Conservation (phyloP, 2,329 filamentous ascomycete species). For the Microdochium trichocladiopsis region DNA sequence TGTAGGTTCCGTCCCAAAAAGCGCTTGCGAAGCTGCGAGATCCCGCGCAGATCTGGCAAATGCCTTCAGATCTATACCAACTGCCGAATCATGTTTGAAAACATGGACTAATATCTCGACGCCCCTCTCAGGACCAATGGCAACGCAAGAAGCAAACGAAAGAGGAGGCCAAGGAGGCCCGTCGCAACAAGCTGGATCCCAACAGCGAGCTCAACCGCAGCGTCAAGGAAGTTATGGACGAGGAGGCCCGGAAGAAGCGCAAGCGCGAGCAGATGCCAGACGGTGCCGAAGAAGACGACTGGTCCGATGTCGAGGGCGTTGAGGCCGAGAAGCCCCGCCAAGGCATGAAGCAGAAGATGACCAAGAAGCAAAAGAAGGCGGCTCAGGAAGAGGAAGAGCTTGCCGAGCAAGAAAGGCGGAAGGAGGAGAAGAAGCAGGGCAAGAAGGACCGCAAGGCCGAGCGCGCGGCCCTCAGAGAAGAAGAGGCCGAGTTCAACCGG, state of each 20-base stretch:
- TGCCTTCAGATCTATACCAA: background rate
- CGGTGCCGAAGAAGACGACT: slow-evolving; percentile 38
- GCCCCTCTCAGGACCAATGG: slow-evolving; percentile 71
- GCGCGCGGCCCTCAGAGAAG: slow-evolving; percentile 25
- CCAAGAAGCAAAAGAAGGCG: slow-evolving; percentile 46
- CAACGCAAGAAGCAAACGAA: slow-evolving; percentile 93
- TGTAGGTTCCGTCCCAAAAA: slow-evolving; percentile 46
- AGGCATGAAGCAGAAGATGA: slow-evolving; percentile 46
- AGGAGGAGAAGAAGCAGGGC: slow-evolving; percentile 42
- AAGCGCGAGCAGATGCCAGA: slow-evolving; percentile 49
- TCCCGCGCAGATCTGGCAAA: background rate
- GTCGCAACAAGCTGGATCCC: slow-evolving; percentile 84
- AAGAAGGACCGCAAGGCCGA: slow-evolving; percentile 37
- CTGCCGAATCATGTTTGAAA: background rate
- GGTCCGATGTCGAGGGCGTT: slow-evolving; percentile 40
- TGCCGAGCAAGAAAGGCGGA: slow-evolving; percentile 34
- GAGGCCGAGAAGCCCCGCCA: slow-evolving; percentile 56
- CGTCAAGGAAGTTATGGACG: slow-evolving; percentile 89
- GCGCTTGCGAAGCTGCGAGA: background rate
- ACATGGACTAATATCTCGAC: slow-evolving; percentile 7
- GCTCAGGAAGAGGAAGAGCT: slow-evolving; percentile 28
- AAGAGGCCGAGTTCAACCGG: slow-evolving; percentile 31
- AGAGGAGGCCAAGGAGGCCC: slow-evolving; percentile 74
- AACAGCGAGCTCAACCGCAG: slow-evolving; percentile 73
- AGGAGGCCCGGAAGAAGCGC: slow-evolving; percentile 68